Evolutionary conservation across 805 yeast species (phyloP).

Genomic region (Ascoidea asiatica): DNA sequence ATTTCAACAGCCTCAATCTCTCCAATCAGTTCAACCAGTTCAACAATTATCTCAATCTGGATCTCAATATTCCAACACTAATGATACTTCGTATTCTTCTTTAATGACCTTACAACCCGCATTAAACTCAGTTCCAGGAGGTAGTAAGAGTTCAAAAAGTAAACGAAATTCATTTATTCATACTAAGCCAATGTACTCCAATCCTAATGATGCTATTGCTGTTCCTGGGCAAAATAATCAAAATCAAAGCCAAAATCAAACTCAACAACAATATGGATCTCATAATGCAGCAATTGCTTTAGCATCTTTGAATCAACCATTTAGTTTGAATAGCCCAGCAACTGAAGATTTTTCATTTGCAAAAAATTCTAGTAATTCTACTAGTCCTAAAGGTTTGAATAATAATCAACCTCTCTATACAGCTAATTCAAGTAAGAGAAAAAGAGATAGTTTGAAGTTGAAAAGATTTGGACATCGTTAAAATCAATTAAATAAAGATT

Average conservation of each 20-base stretch:
- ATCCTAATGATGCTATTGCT: not conserved
- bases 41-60: not conserved
- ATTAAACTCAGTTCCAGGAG: not conserved
- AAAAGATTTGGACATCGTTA: slow-evolving; percentile 2
- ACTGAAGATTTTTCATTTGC: slow-evolving; percentile 1
- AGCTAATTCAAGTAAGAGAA: slow-evolving; percentile 1
- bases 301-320: not conserved
- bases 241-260: not conserved
- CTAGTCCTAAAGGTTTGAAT: not conserved
- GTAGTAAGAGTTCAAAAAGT: not conserved
- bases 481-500: too few relatives aligned
- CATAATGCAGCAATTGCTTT: not conserved
- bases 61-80: not conserved
- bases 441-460: slow-evolving; percentile 5
- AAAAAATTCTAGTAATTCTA: not conserved
- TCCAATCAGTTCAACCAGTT: not conserved
- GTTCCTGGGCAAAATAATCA: not conserved
- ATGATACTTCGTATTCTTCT: not conserved
- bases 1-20: slow-evolving; percentile 1
- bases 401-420: not conserved
- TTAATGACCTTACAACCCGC: not conserved
- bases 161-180: too few relatives aligned
- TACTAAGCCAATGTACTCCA: too few relatives aligned
- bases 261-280: not conserved
- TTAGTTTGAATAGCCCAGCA: slow-evolving; percentile 3